phyloP scores from a whole-genome alignment of 768 basidiomycete genomes.

The Heimioporus sp. region DNA sequence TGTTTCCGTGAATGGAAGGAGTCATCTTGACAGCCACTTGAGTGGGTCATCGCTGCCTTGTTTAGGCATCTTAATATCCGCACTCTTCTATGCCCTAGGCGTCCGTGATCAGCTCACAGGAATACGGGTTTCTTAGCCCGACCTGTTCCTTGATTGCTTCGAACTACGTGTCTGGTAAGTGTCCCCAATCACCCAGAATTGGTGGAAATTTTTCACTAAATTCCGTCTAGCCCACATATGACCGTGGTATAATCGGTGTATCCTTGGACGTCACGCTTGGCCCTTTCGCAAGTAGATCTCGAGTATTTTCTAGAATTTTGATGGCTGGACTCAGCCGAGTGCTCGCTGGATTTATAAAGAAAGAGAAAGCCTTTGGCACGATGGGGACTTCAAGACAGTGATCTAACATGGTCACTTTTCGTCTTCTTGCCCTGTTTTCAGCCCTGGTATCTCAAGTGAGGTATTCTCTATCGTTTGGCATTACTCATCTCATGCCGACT shows the following conservation, averaged over 20 bases:
- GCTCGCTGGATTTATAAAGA: constrained; percentile 14
- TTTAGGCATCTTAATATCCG: neutral
- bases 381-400: neutral
- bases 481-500: constrained; percentile 2
- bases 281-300: neutral
- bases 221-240: neutral
- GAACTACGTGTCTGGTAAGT: neutral
- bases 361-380: neutral
- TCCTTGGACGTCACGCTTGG: neutral
- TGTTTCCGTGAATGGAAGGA: neutral
- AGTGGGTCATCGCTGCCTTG: neutral
- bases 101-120: neutral
- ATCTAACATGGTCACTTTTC: constrained; percentile 7
- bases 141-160: neutral
- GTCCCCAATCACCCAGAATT: neutral
- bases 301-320: neutral
- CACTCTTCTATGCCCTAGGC: neutral
- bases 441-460: constrained; percentile 6
- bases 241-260: neutral
- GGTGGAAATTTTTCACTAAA: neutral
- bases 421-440: constrained; percentile 1
- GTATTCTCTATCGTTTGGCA: neutral
- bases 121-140: neutral
- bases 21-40: neutral
- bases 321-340: constrained; percentile 1